Evolutionary conservation across 2,329 filamentous ascomycete species (phyloP).

Genomic region (Diaporthe humulicola): DNA sequence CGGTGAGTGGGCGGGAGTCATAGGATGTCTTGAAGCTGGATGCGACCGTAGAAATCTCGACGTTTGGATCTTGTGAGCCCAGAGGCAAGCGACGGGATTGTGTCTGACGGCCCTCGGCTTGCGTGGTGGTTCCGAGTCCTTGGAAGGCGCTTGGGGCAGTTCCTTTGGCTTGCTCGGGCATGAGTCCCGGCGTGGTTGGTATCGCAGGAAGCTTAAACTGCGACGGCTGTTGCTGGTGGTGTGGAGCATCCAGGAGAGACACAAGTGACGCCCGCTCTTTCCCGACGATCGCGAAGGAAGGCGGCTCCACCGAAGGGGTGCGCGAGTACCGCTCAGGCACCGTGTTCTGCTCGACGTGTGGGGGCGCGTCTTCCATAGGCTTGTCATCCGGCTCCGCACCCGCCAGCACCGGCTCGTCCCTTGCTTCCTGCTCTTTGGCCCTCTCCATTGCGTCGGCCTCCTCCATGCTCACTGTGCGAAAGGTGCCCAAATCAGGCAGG

Average conservation of each 20-base stretch:
- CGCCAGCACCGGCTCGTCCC: conserved; percentile 42
- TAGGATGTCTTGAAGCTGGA: conserved; percentile 35
- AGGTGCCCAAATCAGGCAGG: conserved; percentile 73
- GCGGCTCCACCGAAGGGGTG: conserved; percentile 74
- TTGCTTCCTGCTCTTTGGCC: conserved; percentile 45
- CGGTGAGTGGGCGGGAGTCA: conserved; percentile 58
- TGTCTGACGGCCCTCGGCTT: conserved; percentile 8
- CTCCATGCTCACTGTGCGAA: conserved; percentile 70
- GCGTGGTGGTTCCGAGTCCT: conserved; percentile 14
- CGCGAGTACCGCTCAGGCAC: conserved; percentile 59
- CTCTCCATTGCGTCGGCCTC: conserved; percentile 61
- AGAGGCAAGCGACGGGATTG: conserved; percentile 30
- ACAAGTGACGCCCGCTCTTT: conserved; percentile 70
- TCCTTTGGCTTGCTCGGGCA: conserved; percentile 38
- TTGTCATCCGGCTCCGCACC: conserved; percentile 44
- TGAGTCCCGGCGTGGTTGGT: conserved; percentile 57
- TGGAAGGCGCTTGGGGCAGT: conserved; percentile 37
- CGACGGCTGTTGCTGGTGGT: conserved; percentile 53
- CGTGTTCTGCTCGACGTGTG: background rate
- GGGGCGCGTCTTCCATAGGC: conserved; percentile 38
- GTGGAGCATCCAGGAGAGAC: conserved; percentile 71
- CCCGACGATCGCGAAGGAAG: conserved; percentile 66
- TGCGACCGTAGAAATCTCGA: conserved; percentile 28
- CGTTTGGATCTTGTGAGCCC: conserved; percentile 36
- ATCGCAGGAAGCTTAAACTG: conserved; percentile 58